Base-by-base conservation (phyloP, 2,329 filamentous ascomycete genomes). In the Fusarium buharicum region DNA sequence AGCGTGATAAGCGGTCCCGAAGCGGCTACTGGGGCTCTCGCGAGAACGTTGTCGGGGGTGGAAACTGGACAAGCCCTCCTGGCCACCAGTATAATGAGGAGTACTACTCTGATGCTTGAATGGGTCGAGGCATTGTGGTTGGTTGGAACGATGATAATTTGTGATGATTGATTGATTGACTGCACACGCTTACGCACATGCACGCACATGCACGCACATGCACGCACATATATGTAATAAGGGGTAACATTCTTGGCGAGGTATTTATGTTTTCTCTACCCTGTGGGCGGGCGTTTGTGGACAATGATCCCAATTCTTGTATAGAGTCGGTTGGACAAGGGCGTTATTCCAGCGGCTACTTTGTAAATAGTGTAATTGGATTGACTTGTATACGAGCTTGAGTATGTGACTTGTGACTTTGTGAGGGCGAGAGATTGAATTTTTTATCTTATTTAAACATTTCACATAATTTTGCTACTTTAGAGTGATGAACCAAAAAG, bases 1-100 rank as follows among this genome's bases (percentile, higher is more conserved):
- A 99, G 82, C 81, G 85, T 16, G 85, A 87, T 62, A 82, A 84
- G 60, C 79, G 85, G 28, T 73, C 76, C 47, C 79, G 77, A 64
- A 78, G 73, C 69, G 78, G 78, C 60, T 84, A 83, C 74, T 86
- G 83, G 81, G 80, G 78, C 24, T 77, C 75, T 12, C 78, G 78
- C 55, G 84, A 86, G 71, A 85, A 81, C 54, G 75, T 85, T 34
- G 74, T 76, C 11, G 75, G 76, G 18, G 71, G 70, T 51, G 76
- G 76, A 37, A 77, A 73, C 63, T 84, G 81, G 80, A 74, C 79
- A 38, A 71, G 70, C 65, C 75, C 77, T 50, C 74, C 72, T 14
- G 74, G 73, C 43, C 80, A 83, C 44, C 76, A 79, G 40, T 82
- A 82, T 63, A 80, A 82, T 43, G 83, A 86, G 31, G 82, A 84